Evolutionary conservation across 371 early-diverging fungal genomes (phyloP).

Genomic region (Chytridiales sp.): DNA sequence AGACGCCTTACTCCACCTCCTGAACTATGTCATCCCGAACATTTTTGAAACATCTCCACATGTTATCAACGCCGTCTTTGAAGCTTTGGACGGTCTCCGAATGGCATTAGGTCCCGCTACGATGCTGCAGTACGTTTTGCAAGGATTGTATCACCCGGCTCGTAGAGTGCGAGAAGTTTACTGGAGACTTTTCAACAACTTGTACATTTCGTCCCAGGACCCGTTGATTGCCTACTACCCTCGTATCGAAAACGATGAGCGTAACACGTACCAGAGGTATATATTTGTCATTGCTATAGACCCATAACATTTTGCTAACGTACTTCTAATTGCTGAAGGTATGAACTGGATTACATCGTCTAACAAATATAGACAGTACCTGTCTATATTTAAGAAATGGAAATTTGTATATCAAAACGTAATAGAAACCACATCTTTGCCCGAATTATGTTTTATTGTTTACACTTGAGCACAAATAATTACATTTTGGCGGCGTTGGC

Average conservation of each 20-base stretch:
- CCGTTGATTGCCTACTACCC: constrained; percentile 90
- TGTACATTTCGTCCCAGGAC: constrained; percentile 92
- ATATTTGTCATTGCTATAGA: constrained; percentile 2
- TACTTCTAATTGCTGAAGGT: neutral
- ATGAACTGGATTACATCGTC: constrained; percentile 16
- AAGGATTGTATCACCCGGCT: constrained; percentile 98
- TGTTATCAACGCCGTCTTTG: constrained; percentile 95
- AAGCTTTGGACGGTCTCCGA: constrained; percentile 92
- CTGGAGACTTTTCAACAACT: constrained; percentile 95
- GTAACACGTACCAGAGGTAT: constrained; percentile 51
- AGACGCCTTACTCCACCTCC: constrained; percentile 87
- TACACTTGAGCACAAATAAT: neutral
- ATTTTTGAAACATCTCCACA: constrained; percentile 95
- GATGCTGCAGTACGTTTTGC: constrained; percentile 84
- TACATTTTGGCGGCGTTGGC: neutral
- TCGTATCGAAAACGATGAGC: constrained; percentile 76
- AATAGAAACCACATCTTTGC: neutral
- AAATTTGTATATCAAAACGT: no score
- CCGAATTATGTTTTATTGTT: neutral
- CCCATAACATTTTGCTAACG: neutral
- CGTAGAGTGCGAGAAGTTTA: constrained; percentile 93
- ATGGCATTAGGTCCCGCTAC: constrained; percentile 85
- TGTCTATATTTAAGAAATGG: neutral
- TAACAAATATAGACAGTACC: no score
- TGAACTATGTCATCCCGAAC: constrained; percentile 97